Evolutionary conservation across 78 protist species (phyloP).

Genomic region (Dictyostelium citrinum): DNA sequence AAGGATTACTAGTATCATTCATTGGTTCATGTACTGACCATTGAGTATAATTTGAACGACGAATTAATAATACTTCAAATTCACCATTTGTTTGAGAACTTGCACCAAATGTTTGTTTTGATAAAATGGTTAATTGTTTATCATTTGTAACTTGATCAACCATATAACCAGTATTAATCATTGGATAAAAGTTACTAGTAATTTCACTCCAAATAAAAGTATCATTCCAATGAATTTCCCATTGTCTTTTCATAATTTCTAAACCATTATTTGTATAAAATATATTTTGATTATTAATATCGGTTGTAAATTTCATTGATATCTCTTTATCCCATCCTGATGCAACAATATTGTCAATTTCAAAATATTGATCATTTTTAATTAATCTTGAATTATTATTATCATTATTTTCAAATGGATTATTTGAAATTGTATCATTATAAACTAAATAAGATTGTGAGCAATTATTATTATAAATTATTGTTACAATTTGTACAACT

Average conservation of each 20-base stretch:
- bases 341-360: conserved; percentile 34
- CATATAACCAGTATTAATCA: conserved; percentile 6
- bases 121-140: neutral
- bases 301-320: conserved; percentile 23
- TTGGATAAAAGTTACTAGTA: conserved; percentile 50
- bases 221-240: conserved; percentile 21
- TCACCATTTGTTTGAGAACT: conserved; percentile 32
- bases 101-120: conserved; percentile 15
- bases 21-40: conserved; percentile 29
- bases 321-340: conserved; percentile 51
- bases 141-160: neutral
- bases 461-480: conserved; percentile 9
- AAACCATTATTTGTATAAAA: conserved; percentile 62
- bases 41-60: conserved; percentile 50
- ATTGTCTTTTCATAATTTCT: conserved; percentile 35
- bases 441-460: conserved; percentile 24
- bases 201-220: conserved; percentile 12
- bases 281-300: neutral
- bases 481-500: conserved; percentile 13
- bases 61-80: conserved; percentile 28
- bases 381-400: neutral
- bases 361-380: conserved; percentile 28
- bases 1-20: conserved; percentile 43
- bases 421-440: neutral
- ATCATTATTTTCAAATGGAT: neutral